Base-by-base conservation (phyloP, 495 filamentous ascomycete species). In the Xylaria flabelliformis region DNA sequence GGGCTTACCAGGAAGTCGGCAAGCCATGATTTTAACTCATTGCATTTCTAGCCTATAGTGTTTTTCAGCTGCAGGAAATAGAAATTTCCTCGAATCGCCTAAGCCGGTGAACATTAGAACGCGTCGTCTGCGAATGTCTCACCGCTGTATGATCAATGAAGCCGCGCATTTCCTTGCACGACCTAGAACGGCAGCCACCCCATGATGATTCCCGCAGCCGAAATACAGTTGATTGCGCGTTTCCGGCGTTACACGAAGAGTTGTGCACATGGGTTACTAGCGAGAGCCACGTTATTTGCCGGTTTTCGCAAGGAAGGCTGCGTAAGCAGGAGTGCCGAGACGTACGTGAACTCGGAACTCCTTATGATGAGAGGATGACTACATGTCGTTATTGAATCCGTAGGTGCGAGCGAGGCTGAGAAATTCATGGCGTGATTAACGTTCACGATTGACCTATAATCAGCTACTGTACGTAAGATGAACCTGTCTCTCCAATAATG, bases 191-290 rank as follows among this genome's bases (percentile, higher is more conserved):
- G 26, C 26, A 56, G 56, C 48, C 21, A 44, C 48, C 44, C 29
- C 13, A 64, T 32, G 42, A 44, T 21, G 10, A 39, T 59, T n/a
- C 8, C 24, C 44, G 59, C 59, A 24, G 64, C 55, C 21, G 50
- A 64, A 46, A 17, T 12, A 51, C n/a, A 64, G 21, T 55, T 56
- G 70, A 65, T 66, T 67, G 53, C 53, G 70, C 42, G 63, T 71
- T 72, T 48, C 62, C 63, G 70, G 63, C 26, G 67, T 72, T 64
- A 48, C 70, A 72, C 70, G 13, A 41, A 63, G 36, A 34, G 62
- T 61, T 41, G 48, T 66, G 70, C 44, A 72, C 63, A 34, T 44
- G 50, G 39, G 10, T 4, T 46, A 46, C 4, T 55, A 70, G 46
- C 50, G 10, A 63, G 17, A 29, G 13, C 63, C n/a, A 42, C 39